These are phyloP conservation scores for Coemansia sp. DNA, from an alignment of 192 early-diverging fungal genomes.

Conservation along the genomic window DNA sequence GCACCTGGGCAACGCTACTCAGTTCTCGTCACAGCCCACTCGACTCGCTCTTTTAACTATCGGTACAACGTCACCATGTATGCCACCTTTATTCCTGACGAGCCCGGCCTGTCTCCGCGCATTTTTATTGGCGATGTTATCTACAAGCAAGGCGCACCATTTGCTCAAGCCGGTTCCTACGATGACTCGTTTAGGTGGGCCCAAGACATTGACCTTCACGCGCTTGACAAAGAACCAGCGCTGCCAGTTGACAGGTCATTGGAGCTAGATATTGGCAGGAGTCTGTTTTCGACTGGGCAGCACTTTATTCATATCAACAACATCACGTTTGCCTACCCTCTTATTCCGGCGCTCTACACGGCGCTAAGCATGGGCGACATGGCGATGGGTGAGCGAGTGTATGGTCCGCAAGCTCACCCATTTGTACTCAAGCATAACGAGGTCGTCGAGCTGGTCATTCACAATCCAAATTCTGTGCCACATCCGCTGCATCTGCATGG, in stretches of 20 bases:
- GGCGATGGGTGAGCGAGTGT: slow-evolving; percentile 54
- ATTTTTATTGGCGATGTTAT: slow-evolving; percentile 58
- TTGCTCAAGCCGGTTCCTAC: slow-evolving; percentile 18
- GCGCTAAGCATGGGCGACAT: slow-evolving; percentile 58
- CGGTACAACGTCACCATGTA: slow-evolving; percentile 59
- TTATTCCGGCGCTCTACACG: slow-evolving; percentile 65
- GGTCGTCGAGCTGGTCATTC: slow-evolving; percentile 65
- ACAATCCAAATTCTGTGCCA: slow-evolving; percentile 62
- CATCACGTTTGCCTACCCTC: slow-evolving; percentile 59
- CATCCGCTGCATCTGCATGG: slow-evolving; percentile 84
- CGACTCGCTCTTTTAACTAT: slow-evolving; percentile 61
- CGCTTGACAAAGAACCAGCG: slow-evolving; percentile 54
- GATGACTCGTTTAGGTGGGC: background rate
- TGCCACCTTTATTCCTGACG: slow-evolving; percentile 52
- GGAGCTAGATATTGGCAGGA: slow-evolving; percentile 53
- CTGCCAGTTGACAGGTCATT: slow-evolving; percentile 49
- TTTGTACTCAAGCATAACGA: slow-evolving; percentile 61
- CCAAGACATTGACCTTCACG: slow-evolving; percentile 47
- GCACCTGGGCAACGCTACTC: slow-evolving; percentile 75
- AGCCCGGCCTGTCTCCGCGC: slow-evolving; percentile 17
- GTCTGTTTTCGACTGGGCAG: slow-evolving; percentile 60
- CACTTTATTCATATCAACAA: slow-evolving; percentile 74
- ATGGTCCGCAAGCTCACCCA: slow-evolving; percentile 62
- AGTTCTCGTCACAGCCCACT: slow-evolving; percentile 68
- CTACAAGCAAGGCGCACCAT: slow-evolving; percentile 57